Evolutionary conservation across 345 rosid species (phyloP), one percentile per base, ranked within the genome.

Genomic region (Litchi chinensis): DNA sequence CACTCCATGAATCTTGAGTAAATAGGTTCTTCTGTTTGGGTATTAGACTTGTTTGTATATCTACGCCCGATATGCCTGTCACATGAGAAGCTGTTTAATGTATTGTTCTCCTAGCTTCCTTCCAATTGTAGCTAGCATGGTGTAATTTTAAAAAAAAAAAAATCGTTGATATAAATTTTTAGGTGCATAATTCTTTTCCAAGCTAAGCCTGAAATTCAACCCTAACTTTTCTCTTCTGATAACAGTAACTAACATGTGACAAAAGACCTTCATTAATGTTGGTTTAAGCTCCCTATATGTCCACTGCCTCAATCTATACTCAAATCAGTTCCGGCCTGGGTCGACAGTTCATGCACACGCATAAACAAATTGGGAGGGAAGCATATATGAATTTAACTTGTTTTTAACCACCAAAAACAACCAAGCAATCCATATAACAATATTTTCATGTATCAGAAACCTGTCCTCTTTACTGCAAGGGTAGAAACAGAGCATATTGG

Each of bases 1-100:
- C 78, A 68, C 8, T 70, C 92, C 41, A 75, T 84, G 65, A 83
- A 75, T 62, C 63, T 41, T 4, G 76, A 54, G 50, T 86, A 8
- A 66, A 73, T 10, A 8, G 15, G 60, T 19, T 39, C 56, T 41
- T 63, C 41, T 21, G 57, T 13, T 26, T 1, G 2, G 41, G 15
- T 28, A 15, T 10, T 4, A 8, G 8, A 19, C 10, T 32, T 56
- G 26, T 54, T 13, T 4, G 22, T 40, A 2, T 50, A 41, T 12
- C 54, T 54, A 28, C 19, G 40, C 50, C 59, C 18, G 60, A 65
- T 2, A 48, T 11, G 9, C 18, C 43, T 75, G 8, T 21, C 6
- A 5, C 54, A 54, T 66, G 4, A 52, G 4, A 52, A 52, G 52
- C 10, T 50, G 12, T 41, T 74, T 41, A 37, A 59, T 39, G 50